Evolutionary conservation across 768 basidiomycete species (phyloP).

Genomic region (Termitomyces sp.): DNA sequence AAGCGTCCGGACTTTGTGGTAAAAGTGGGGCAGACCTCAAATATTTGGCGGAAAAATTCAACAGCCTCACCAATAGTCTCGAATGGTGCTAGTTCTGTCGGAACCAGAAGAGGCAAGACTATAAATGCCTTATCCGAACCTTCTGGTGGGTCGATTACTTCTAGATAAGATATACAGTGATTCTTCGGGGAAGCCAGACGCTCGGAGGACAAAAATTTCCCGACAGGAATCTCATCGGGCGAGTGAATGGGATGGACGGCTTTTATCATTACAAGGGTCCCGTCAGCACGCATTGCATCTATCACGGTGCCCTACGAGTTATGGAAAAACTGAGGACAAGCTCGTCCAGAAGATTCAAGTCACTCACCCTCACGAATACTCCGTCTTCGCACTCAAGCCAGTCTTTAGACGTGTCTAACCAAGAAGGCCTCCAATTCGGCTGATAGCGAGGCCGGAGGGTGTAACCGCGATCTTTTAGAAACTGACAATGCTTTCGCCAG

Average conservation of each 20-base stretch:
- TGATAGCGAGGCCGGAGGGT: conserved; percentile 4
- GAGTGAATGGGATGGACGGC: neutral
- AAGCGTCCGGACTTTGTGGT: too few species aligned
- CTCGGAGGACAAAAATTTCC: neutral
- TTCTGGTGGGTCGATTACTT: conserved; percentile 12
- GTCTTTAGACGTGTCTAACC: conserved; percentile 1
- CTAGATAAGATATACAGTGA: conserved; percentile 25
- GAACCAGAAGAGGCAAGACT: neutral
- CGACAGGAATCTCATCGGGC: neutral
- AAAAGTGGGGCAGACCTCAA: too few species aligned
- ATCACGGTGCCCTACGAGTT: neutral
- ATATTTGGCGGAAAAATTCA: too few species aligned
- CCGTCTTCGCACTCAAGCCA: conserved; percentile 2
- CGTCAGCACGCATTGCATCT: neutral
- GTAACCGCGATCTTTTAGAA: neutral
- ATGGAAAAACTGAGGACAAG: neutral
- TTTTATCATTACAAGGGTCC: neutral
- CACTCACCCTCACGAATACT: neutral
- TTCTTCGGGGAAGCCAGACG: conserved; percentile 17
- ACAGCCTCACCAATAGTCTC: too few species aligned
- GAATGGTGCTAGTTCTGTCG: neutral
- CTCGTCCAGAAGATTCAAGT: neutral
- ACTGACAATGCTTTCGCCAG: conserved; percentile 1
- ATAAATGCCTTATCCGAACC: conserved; percentile 5
- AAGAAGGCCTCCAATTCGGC: conserved; percentile 2